Base-by-base conservation (phyloP, 768 basidiomycete species). In the Suillus weaverae region DNA sequence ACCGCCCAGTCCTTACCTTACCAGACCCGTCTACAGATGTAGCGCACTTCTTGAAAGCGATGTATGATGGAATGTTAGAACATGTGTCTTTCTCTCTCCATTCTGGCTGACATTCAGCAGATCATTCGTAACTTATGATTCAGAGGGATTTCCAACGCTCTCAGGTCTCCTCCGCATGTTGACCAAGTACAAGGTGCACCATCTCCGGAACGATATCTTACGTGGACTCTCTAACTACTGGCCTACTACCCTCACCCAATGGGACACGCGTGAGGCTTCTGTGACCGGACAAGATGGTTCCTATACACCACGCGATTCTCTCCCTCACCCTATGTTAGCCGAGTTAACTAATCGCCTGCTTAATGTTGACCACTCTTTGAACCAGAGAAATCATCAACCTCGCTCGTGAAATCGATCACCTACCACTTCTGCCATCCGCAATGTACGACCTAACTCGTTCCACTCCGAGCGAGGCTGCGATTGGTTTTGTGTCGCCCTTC, bases 391-490 rank as follows among this genome's bases (percentile, higher is more conserved):
- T 91, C 63, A 90, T 92, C 69, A 87, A 87, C 56, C 76, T 92
- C 5, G 89, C 89, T 26, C 81, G 85, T 64, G 83, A 84, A 62
- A 81, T 83, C 33, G 76, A 84, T 48, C 81, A 86, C 0, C 78
- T 78, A 0, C 83, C 86, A 68, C 83, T 92, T 39, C 79, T 92
- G 4, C 89, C 90, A 5, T 83, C 91, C 35, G 90, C 90, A 6
- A 90, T 91, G 76, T 93, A 93, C 74, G 91, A 92, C 73, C 83
- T 93, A 48, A 91, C 88, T 26, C 88, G 91, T 46, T 85, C 78
- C 69, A 77, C 84, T 36, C 86, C 89, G 2, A 90, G 86, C 70
- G 84, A 86, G 57, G 84, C 86, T 39, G 84, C 84, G 35, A 73
- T 79, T 7, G 89, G 88, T 7, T 79, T 83, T 72, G 79, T 75